phyloP scores from a whole-genome alignment of 352 stramenopile genomes.

The Elongisporangium undulatum region DNA sequence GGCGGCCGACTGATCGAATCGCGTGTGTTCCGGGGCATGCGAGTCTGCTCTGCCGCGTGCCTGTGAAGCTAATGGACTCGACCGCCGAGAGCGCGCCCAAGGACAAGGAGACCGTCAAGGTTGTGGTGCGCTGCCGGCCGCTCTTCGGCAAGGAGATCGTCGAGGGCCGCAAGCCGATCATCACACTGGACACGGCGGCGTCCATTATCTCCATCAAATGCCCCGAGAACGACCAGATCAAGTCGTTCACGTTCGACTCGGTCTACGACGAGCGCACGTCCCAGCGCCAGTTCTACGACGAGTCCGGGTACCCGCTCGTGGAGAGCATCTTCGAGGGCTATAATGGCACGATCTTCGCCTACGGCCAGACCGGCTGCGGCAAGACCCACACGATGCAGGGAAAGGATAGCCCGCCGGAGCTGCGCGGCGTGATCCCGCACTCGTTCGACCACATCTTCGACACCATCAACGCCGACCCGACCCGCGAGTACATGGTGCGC shows the following conservation, averaged over 20 bases:
- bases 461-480: conserved; percentile 65
- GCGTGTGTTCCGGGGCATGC: not conserved
- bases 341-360: conserved; percentile 92
- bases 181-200: conserved; percentile 63
- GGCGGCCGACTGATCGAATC: not conserved
- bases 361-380: conserved; percentile 82
- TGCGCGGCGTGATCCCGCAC: conserved; percentile 77
- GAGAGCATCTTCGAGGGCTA: conserved; percentile 91
- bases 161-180: conserved; percentile 79
- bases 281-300: conserved; percentile 84
- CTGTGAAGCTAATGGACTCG: not conserved
- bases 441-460: conserved; percentile 89
- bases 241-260: conserved; percentile 89
- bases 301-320: conserved; percentile 81
- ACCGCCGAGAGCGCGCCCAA: conserved; percentile 11
- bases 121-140: conserved; percentile 85
- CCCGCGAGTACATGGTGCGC: conserved; percentile 77
- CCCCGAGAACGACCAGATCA: conserved; percentile 68
- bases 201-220: conserved; percentile 74
- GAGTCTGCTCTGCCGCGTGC: not conserved
- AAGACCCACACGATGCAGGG: conserved; percentile 88
- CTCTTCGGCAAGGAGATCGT: conserved; percentile 83
- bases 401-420: conserved; percentile 64
- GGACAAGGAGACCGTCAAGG: conserved; percentile 85
- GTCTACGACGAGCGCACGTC: conserved; percentile 88